Evolutionary conservation across 2,329 filamentous ascomycete species (phyloP), one percentile per base, ranked within the genome.

Genomic region (Monosporascus ibericus): DNA sequence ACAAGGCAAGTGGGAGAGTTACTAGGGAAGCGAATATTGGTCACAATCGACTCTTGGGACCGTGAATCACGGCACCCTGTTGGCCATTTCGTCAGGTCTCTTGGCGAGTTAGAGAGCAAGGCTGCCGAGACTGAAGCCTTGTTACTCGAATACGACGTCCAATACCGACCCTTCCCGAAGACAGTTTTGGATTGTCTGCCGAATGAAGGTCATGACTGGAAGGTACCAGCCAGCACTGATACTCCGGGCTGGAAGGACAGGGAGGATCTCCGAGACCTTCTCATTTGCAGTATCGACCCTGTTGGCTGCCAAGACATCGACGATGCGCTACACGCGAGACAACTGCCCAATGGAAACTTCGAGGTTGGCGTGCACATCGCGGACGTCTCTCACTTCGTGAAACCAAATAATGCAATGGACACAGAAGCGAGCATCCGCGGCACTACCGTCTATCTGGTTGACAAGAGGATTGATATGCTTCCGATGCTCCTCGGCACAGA

Each of bases 401-500:
- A 94, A 72, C 92, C 95, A 25, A 91, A 89, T 69, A 99, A 92
- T 65, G 87, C 94, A 50, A 99, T 99, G 94, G 95, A 99, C 68
- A 82, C 85, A 47, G 94, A 99, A 72, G 94, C 94, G 3, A 94
- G 90, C 65, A 84, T 95, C 65, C 87, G 94, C 63, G 94, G 94
- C 56, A 97, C 94, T 5, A 97, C 92, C 0, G 94, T 99, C 27
- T 99, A 99, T 68, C 78, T 99, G 17, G 94, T 99, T 3, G 94
- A 99, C 72, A 99, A 99, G 78, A 91, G 94, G 63, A 99, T 99
- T 63, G 95, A 99, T 75, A 99, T 99, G 95, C 80, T 99, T 69
- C 95, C 95, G 1, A 92, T 91, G 80, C 85, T 99, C 34, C 85
- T 99, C 14, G 94, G 94, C 53, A 99, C 94, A 1, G 92, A 99